Percentiles rank a stretch among this genome's conserved stretches.
phyloP scores from a whole-genome alignment of 148 eudicot species.

The Dysphania ambrosioides region DNA sequence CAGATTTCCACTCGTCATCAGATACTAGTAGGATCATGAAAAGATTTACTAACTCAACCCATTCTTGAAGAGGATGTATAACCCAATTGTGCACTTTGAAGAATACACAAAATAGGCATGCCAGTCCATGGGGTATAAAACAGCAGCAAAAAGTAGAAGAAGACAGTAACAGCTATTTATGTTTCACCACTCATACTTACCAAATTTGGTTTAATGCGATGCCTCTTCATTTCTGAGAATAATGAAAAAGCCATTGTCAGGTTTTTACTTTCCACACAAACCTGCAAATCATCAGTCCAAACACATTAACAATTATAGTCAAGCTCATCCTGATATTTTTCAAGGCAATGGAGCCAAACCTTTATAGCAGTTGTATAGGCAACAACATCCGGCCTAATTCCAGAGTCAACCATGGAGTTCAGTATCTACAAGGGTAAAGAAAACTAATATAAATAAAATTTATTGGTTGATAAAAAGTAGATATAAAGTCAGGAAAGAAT shows the following conservation, averaged over 20 bases:
- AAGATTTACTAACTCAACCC: conserved; percentile 4
- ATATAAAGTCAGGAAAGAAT: not conserved
- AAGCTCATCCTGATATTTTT: not conserved
- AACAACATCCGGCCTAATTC: conserved; percentile 79
- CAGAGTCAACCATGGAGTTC: conserved; percentile 65
- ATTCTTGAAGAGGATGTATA: not conserved
- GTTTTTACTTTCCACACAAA: conserved; percentile 59
- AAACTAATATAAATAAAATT: not conserved
- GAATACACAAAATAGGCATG: not conserved
- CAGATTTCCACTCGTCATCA: conserved; percentile 15
- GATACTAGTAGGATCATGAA: no score
- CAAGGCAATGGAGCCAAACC: conserved; percentile 34
- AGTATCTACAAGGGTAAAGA: conserved; percentile 53
- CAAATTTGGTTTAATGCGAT: conserved; percentile 75
- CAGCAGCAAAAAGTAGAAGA: not conserved
- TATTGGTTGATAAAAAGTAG: not conserved
- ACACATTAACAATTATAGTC: conserved; percentile 1
- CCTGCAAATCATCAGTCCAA: conserved; percentile 40
- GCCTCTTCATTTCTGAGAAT: conserved; percentile 78
- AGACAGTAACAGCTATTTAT: not conserved
- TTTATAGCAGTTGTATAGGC: conserved; percentile 85
- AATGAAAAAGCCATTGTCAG: conserved; percentile 63
- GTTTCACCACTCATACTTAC: conserved; percentile 34
- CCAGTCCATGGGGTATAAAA: not conserved
- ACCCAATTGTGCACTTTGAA: not conserved